phyloP scores from a whole-genome alignment of 2,329 filamentous ascomycete species.

The Cyphellophora attinorum region DNA sequence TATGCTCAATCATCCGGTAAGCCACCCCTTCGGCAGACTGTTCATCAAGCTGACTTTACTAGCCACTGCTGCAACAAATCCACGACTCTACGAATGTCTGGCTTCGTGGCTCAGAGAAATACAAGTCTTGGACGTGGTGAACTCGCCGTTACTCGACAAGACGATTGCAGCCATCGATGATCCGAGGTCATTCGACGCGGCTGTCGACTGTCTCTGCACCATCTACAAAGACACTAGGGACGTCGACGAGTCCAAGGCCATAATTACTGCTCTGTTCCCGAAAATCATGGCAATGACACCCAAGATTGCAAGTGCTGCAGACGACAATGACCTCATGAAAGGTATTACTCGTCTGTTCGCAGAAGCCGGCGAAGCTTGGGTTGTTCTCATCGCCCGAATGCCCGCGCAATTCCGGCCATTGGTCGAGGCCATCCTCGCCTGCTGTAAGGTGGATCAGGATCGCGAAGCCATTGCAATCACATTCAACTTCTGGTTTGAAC shows the following conservation, averaged over 20 bases:
- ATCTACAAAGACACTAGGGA: constrained; percentile 88
- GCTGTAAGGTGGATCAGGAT: constrained; percentile 75
- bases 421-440: constrained; percentile 88
- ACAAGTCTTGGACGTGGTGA: constrained; percentile 70
- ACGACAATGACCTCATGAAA: constrained; percentile 79
- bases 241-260: constrained; percentile 77
- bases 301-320: constrained; percentile 65
- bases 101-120: constrained; percentile 96
- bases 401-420: constrained; percentile 71
- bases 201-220: constrained; percentile 84
- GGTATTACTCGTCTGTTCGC: constrained; percentile 83
- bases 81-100: constrained; percentile 86
- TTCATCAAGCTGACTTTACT: constrained; percentile 18
- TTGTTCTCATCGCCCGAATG: constrained; percentile 77
- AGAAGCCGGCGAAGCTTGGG: constrained; percentile 90
- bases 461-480: constrained; percentile 87
- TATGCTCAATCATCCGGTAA: constrained; percentile 87
- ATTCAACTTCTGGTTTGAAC: constrained; percentile 95
- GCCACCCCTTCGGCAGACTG: constrained; percentile 20
- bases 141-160: constrained; percentile 72
- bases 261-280: constrained; percentile 75
- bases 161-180: constrained; percentile 68
- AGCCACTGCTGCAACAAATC: constrained; percentile 74
- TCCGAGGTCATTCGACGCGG: constrained; percentile 72
- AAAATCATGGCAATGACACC: constrained; percentile 66